A percentile compares a stretch with the other conserved stretches of the same genome.
These are phyloP conservation scores for Erysiphe pulchra DNA, from an alignment of 2,329 filamentous ascomycete genomes.

Conservation along the genomic window DNA sequence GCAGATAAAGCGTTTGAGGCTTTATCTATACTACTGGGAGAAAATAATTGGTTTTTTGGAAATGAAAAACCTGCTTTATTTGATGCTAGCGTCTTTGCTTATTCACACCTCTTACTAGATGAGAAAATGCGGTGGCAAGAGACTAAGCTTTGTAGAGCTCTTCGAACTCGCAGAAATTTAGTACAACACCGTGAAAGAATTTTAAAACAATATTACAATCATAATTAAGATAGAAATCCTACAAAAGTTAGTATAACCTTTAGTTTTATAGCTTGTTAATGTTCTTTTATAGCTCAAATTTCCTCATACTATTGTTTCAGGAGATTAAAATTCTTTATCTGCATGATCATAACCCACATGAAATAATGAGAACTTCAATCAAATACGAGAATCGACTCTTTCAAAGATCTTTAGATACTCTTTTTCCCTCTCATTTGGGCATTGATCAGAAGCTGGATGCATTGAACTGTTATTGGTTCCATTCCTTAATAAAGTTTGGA, in stretches of 20 bases:
- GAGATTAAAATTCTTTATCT: no score
- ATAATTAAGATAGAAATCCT: constrained; percentile 1
- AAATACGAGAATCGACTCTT: no score
- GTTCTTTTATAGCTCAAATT: no score
- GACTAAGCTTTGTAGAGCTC: constrained; percentile 26
- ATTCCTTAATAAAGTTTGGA: no score
- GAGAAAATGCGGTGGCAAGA: constrained; percentile 32
- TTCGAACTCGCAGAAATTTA: constrained; percentile 34
- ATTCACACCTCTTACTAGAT: constrained; percentile 57
- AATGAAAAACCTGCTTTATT: constrained; percentile 37
- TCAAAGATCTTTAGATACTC: no score
- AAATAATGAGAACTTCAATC: no score
- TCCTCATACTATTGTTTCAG: no score
- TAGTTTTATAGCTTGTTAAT: no score
- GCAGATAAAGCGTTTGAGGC: constrained; percentile 36
- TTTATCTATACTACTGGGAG: constrained; percentile 29
- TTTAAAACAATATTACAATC: constrained; percentile 14
- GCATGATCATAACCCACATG: no score
- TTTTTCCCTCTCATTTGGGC: no score
- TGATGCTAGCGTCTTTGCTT: constrained; percentile 75
- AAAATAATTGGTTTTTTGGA: constrained; percentile 34
- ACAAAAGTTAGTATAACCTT: neutral
- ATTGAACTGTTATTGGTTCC: no score
- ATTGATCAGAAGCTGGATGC: no score
- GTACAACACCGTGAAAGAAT: constrained; percentile 37